Percentiles rank a stretch among this genome's conserved stretches.
Conservation (phyloP, 1,284 basidiomycete genomes). For the Cryptococcus jaspeensis region DNA sequence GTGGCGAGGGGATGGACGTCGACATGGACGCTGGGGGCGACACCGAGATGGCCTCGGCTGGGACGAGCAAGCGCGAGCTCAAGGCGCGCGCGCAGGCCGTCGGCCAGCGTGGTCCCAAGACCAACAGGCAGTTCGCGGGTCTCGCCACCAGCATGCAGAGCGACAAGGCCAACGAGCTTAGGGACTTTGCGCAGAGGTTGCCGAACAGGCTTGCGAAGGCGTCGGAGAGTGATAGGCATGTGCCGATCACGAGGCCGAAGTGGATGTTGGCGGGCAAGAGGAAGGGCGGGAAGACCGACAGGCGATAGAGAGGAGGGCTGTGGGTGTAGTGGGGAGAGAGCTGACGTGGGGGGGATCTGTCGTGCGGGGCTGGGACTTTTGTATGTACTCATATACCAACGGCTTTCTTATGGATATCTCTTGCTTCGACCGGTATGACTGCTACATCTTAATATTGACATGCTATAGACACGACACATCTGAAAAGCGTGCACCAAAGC, state of each 20-base stretch:
- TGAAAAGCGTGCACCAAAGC: no score
- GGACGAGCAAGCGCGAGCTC: slow-evolving; percentile 51
- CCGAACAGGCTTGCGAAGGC: slow-evolving; percentile 85
- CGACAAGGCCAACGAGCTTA: slow-evolving; percentile 72
- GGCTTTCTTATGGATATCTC: background rate
- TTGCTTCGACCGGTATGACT: background rate
- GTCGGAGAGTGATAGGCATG: slow-evolving; percentile 76
- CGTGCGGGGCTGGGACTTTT: background rate
- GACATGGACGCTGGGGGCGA: slow-evolving; percentile 43
- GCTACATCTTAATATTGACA: no score
- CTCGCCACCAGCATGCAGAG: slow-evolving; percentile 77
- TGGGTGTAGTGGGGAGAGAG: background rate
- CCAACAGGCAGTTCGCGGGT: slow-evolving; percentile 74
- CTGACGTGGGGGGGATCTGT: background rate
- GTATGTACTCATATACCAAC: slow-evolving; percentile 12
- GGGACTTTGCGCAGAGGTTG: slow-evolving; percentile 77
- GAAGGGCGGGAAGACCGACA: slow-evolving; percentile 79
- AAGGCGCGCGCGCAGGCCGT: slow-evolving; percentile 55
- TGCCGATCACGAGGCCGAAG: slow-evolving; percentile 51
- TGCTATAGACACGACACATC: no score
- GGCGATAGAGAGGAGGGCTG: slow-evolving; percentile 57
- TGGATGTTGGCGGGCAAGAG: slow-evolving; percentile 80
- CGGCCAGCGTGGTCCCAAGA: slow-evolving; percentile 60
- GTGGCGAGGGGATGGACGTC: slow-evolving; percentile 30
- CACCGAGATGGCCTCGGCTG: slow-evolving; percentile 53